Base-by-base conservation (phyloP, 1,139 yeast genomes). In the Scheffersomyces quercinus region DNA sequence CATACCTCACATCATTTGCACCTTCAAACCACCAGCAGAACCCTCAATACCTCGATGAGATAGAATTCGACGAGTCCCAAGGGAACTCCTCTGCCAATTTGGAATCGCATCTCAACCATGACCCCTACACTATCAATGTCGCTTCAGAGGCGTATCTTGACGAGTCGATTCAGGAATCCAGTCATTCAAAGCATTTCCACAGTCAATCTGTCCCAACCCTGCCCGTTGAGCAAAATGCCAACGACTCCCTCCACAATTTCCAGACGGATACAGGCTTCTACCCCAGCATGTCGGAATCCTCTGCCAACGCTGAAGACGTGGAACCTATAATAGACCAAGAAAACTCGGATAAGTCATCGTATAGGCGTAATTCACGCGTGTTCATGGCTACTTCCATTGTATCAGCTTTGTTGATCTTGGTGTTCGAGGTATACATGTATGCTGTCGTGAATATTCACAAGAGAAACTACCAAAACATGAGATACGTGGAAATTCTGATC, bases 381-480 rank as follows among this genome's bases (percentile, higher is more conserved):
- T 68, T 69, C 44, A 52, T 68, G 12, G 41, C 47, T 3, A 59
- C 61, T 2, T 67, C 73, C 3, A 46, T 67, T 2, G 40, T 61
- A 1, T 65, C 72, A 0, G 74, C 74, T 2, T 11, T 60, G 7
- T 48, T 67, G 4, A 56, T 67, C 3, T 42, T 69, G 15, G 60
- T 56, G 4, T 59, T 69, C 33, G 72, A 69, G 48, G 56, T 54
- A 6, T 68, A 65, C 52, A 59, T 69, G 60, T 69, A 60, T 49
- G 68, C 70, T 2, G 70, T 64, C 11, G 65, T 70, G 34, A 68
- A 68, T 42, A 47, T 64, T 15, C 71, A 68, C 49, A 58, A 58
- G 43, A 26, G 44, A 9, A 47, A 48, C n/a, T 48, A 66, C 35
- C 39, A 42, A 11, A 43, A 56, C 26, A 48, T 49, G 24, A 46